A percentile compares a stretch with the other conserved stretches of the same genome.
These are phyloP conservation scores for Plantago lanceolata DNA, from an alignment of 305 asterid species.

Conservation along the genomic window DNA sequence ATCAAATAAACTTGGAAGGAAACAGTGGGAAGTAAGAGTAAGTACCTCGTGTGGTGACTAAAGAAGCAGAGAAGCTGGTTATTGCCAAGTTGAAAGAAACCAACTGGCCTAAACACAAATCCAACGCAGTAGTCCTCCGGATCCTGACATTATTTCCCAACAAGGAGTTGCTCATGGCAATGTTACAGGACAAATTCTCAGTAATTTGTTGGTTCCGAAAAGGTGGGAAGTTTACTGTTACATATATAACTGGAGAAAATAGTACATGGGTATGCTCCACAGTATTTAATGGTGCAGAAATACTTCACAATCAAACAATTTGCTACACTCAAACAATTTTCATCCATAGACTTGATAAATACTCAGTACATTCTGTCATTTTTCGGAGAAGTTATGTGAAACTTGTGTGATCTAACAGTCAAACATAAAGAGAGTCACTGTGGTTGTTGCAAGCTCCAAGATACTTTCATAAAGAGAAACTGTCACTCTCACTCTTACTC, in stretches of 20 bases:
- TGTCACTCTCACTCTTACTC: not conserved
- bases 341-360: not conserved
- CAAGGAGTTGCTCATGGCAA: slow-evolving; percentile 28
- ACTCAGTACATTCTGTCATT: not conserved
- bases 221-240: not conserved
- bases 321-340: too few species aligned
- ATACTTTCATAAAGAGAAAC: too few species aligned
- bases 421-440: not conserved
- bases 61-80: slow-evolving; percentile 48
- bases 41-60: slow-evolving; percentile 43
- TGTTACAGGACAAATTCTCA: not conserved
- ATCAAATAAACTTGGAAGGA: not conserved
- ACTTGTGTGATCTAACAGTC: not conserved
- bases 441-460: too few species aligned
- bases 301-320: too few species aligned
- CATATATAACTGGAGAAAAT: not conserved
- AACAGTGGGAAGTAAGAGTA: not conserved
- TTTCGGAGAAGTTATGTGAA: not conserved
- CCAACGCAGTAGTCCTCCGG: slow-evolving; percentile 28
- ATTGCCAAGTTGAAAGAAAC: slow-evolving; percentile 46
- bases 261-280: not conserved
- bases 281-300: not conserved
- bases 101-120: slow-evolving; percentile 60
- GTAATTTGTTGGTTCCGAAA: not conserved
- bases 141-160: slow-evolving; percentile 33